These are phyloP conservation scores for Cytospora paraplurivora DNA, from an alignment of 2,329 filamentous ascomycete genomes.

Conservation along the genomic window DNA sequence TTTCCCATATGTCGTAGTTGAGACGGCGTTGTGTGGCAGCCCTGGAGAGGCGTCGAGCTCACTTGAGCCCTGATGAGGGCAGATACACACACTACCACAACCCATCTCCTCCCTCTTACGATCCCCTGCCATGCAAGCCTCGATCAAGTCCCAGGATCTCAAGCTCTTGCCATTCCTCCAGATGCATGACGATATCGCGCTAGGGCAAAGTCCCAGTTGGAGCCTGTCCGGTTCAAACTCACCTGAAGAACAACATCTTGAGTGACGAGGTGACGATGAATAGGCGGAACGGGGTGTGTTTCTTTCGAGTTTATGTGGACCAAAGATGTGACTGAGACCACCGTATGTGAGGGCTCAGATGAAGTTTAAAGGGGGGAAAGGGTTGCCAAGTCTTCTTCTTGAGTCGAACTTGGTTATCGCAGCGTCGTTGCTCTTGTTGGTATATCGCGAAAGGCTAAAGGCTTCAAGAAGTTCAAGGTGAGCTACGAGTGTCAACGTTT, in stretches of 20 bases:
- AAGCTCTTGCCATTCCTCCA: no score
- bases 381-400: background rate
- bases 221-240: slow-evolving; percentile 12
- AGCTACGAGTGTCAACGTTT: background rate
- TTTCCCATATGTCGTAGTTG: background rate
- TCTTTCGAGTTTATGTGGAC: background rate
- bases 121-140: background rate
- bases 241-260: slow-evolving; percentile 51
- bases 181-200: no score
- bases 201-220: background rate
- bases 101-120: background rate
- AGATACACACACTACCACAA: background rate
- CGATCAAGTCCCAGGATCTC: background rate
- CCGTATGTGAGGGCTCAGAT: background rate
- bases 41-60: background rate
- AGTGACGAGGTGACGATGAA: background rate
- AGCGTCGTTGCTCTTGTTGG: background rate
- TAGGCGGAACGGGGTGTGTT: background rate
- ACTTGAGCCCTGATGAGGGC: background rate
- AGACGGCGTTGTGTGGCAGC: background rate
- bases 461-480: background rate
- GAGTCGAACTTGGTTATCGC: background rate
- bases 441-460: background rate
- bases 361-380: background rate
- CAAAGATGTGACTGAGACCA: background rate